Percentiles rank a stretch among this genome's conserved stretches.
These are phyloP conservation scores for Cryptococcus wingfieldii DNA, from an alignment of 1,284 basidiomycete genomes.

Conservation along the genomic window DNA sequence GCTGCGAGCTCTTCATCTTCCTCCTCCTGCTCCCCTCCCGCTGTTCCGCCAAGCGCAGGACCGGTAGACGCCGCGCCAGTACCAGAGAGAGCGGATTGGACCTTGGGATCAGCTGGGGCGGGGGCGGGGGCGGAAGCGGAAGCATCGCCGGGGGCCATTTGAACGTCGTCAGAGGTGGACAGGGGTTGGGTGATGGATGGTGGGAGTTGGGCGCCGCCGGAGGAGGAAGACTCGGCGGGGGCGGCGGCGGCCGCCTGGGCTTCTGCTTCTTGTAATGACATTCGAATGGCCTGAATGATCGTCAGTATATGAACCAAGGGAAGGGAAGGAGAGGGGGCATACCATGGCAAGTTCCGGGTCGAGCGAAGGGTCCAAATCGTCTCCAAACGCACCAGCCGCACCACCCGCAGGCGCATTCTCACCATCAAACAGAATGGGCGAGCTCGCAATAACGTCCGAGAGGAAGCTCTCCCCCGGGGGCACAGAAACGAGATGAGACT, in stretches of 20 bases:
- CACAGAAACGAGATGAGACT: conserved; percentile 69
- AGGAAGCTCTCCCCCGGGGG: conserved; percentile 73
- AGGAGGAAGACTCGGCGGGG: not conserved
- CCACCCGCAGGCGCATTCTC: conserved; percentile 60
- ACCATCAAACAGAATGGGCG: conserved; percentile 76
- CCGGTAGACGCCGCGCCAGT: not conserved
- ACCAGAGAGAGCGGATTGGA: conserved; percentile 1
- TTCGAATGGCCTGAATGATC: conserved; percentile 71
- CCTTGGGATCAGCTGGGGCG: not conserved
- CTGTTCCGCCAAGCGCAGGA: conserved; percentile 15
- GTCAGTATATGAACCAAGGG: not conserved
- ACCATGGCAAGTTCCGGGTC: conserved; percentile 98
- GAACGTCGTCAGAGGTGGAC: conserved; percentile 19
- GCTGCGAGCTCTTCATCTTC: conserved; percentile 41
- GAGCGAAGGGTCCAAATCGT: conserved; percentile 76
- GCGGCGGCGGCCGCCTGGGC: conserved; percentile 54
- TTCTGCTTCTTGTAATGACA: conserved; percentile 96
- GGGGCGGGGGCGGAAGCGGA: too few species aligned
- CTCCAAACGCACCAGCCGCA: conserved; percentile 58
- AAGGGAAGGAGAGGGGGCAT: conserved; percentile 14
- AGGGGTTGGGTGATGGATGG: conserved; percentile 13
- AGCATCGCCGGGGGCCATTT: conserved; percentile 23
- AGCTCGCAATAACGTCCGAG: conserved; percentile 76
- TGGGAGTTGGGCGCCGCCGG: not conserved
- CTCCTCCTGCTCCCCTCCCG: conserved; percentile 12